A percentile compares a stretch with the other conserved stretches of the same genome.
phyloP scores from a whole-genome alignment of 179 eudicot genomes.

The Silene coronaria region DNA sequence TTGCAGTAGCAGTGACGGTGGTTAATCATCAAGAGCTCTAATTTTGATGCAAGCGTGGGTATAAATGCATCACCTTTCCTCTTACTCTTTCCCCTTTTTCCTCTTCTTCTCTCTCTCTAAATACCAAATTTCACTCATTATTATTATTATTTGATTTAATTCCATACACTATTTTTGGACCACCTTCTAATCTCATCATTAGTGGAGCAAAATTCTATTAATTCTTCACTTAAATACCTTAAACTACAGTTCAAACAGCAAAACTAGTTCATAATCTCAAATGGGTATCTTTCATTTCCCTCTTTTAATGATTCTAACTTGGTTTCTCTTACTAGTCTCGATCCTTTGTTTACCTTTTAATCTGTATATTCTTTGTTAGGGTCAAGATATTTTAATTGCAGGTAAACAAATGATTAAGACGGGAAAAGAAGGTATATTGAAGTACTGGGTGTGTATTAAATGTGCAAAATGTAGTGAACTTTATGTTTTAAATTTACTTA shows the following conservation, averaged over 20 bases:
- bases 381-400: too few relatives aligned
- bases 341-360: too few relatives aligned
- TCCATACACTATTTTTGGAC: conserved; percentile 8
- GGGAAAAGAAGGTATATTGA: neutral
- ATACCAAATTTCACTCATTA: neutral
- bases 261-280: conserved; percentile 35
- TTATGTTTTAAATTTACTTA: conserved; percentile 32
- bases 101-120: conserved; percentile 4
- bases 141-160: neutral
- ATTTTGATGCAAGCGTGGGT: conserved; percentile 75
- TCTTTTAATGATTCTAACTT: conserved; percentile 25
- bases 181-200: neutral
- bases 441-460: conserved; percentile 16
- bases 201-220: conserved; percentile 10
- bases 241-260: conserved; percentile 28
- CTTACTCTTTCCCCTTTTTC: conserved; percentile 26
- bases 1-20: conserved; percentile 43
- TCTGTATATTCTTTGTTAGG: neutral
- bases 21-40: conserved; percentile 87
- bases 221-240: conserved; percentile 17
- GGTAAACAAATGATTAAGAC: too few relatives aligned
- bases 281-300: conserved; percentile 37
- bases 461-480: conserved; percentile 29
- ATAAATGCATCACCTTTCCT: conserved; percentile 61
- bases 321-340: neutral